Conservation (phyloP, 2,329 filamentous ascomycete species). For the Macrophomina tecta region DNA sequence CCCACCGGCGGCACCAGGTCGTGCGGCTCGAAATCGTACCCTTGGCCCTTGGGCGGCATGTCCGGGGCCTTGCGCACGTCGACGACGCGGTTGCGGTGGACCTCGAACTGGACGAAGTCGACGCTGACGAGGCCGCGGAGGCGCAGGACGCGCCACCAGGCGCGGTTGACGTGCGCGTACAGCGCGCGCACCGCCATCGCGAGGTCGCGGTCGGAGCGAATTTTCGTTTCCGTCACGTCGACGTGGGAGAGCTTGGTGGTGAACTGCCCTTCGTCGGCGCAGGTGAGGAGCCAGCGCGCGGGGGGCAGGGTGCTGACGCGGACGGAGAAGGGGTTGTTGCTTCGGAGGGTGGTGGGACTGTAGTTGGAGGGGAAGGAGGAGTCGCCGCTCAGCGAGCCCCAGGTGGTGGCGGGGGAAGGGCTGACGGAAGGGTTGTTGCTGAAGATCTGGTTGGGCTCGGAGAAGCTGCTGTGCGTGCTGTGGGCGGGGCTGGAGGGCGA, state of each 20-base stretch:
- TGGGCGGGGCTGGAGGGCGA: conserved; percentile 34
- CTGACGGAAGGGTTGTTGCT: conserved; percentile 36
- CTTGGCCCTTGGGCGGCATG: conserved; percentile 39
- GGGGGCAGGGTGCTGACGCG: conserved; percentile 33
- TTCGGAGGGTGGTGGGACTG: conserved; percentile 36
- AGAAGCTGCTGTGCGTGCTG: conserved; percentile 32
- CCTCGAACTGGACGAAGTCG: conserved; percentile 48
- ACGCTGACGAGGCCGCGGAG: conserved; percentile 46
- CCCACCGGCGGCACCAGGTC: conserved; percentile 49
- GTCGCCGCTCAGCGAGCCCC: conserved; percentile 33
- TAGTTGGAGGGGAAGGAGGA: conserved; percentile 31
- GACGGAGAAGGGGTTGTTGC: conserved; percentile 37
- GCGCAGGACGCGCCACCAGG: conserved; percentile 41
- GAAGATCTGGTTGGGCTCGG: conserved; percentile 36
- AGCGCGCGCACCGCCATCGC: conserved; percentile 42
- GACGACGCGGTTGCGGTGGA: conserved; percentile 48
- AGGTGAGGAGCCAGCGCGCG: conserved; percentile 46
- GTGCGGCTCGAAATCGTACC: conserved; percentile 45
- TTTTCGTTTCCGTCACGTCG: conserved; percentile 40
- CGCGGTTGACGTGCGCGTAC: conserved; percentile 42
- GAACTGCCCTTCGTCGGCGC: conserved; percentile 45
- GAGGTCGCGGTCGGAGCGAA: conserved; percentile 45
- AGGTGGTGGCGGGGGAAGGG: conserved; percentile 39
- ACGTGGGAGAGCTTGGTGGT: conserved; percentile 47
- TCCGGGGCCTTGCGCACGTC: conserved; percentile 47